phyloP scores from a whole-genome alignment of 208 protist genomes.

The Acanthamoeba polyphaga region DNA sequence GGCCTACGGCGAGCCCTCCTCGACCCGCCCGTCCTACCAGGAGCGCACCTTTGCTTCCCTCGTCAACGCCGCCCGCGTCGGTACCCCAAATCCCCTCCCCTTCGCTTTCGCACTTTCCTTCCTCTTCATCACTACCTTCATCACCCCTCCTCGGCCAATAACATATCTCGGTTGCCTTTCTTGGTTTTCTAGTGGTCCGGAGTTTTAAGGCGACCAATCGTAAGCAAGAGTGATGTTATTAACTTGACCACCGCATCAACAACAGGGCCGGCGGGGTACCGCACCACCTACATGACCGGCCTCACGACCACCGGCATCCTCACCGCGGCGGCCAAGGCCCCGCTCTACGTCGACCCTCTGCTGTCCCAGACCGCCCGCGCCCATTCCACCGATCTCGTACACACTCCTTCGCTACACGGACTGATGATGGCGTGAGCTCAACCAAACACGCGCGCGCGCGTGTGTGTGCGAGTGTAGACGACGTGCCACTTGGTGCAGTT shows the following conservation, averaged over 20 bases:
- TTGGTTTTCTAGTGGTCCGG: not conserved
- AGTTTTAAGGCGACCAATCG: too few species aligned
- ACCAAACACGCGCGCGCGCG: too few species aligned
- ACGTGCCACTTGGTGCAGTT: constrained; percentile 6
- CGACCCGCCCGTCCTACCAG: not conserved
- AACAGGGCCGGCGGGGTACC: not conserved
- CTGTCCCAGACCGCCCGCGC: not conserved
- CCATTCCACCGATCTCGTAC: constrained; percentile 1
- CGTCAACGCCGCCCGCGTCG: constrained; percentile 17
- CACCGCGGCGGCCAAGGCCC: not conserved
- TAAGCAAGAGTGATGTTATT: too few species aligned
- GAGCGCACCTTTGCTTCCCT: constrained; percentile 26
- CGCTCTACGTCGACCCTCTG: not conserved
- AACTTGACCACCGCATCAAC: too few species aligned
- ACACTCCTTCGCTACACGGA: too few species aligned
- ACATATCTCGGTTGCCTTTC: too few species aligned
- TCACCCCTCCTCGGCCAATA: too few species aligned
- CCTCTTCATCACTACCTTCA: not conserved
- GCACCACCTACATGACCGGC: not conserved
- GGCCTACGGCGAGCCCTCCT: constrained; percentile 9
- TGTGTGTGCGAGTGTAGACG: not conserved
- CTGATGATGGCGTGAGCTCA: too few species aligned
- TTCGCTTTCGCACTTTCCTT: too few species aligned
- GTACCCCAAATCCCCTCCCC: not conserved
- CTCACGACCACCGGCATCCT: constrained; percentile 2